phyloP scores from a whole-genome alignment of 306 rosid species.

The Sechiopsis laciniata region DNA sequence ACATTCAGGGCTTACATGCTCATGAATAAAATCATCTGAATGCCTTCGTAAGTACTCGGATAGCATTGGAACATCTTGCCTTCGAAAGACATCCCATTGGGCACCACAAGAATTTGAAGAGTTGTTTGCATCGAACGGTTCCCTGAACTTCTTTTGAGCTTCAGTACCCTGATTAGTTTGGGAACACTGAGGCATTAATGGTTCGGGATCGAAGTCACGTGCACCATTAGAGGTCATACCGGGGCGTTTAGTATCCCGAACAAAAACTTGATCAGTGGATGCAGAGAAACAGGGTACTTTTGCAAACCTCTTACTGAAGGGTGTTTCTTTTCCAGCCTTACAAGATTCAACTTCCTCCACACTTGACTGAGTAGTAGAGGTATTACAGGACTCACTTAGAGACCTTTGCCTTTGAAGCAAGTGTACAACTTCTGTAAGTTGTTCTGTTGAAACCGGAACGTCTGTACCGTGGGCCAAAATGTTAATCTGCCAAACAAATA shows the following conservation, averaged over 20 bases:
- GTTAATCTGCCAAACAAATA: slow-evolving; percentile 58
- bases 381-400: slow-evolving; percentile 38
- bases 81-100: slow-evolving; percentile 87
- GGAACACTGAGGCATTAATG: slow-evolving; percentile 12
- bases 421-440: slow-evolving; percentile 54
- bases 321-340: slow-evolving; percentile 34
- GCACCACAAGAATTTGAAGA: slow-evolving; percentile 37
- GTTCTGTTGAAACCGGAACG: slow-evolving; percentile 62
- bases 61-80: slow-evolving; percentile 86
- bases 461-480: slow-evolving; percentile 74
- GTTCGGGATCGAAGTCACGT: slow-evolving; percentile 38
- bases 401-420: slow-evolving; percentile 64
- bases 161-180: neutral
- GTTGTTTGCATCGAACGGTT: slow-evolving; percentile 27
- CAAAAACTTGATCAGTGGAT: slow-evolving; percentile 29
- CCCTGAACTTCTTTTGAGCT: slow-evolving; percentile 22
- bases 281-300: slow-evolving; percentile 44
- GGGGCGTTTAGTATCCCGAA: slow-evolving; percentile 31
- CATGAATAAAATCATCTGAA: slow-evolving; percentile 40
- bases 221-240: slow-evolving; percentile 30
- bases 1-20: slow-evolving; percentile 44
- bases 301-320: slow-evolving; percentile 49
- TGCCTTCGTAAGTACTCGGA: slow-evolving; percentile 67
- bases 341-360: slow-evolving; percentile 32
- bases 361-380: slow-evolving; percentile 35